Evolutionary conservation across 192 early-diverging fungal genomes (phyloP).

Genomic region (Coemansia sp.): DNA sequence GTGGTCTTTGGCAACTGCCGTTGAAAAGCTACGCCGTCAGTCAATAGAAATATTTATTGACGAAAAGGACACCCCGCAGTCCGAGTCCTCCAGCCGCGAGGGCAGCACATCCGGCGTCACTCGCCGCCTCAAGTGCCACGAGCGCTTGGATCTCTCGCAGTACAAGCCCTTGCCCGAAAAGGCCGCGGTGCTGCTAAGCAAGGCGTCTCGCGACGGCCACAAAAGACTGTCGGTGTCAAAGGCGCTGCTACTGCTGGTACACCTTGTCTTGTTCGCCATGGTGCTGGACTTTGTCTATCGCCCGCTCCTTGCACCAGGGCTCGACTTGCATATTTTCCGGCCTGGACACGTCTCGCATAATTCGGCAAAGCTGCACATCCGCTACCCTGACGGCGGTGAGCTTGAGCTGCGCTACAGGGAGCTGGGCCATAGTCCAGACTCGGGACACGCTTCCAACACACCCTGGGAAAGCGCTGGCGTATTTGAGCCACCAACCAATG

Average conservation of each 20-base stretch:
- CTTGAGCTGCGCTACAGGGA: slow-evolving; percentile 38
- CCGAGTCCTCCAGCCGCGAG: slow-evolving; percentile 6
- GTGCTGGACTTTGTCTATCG: slow-evolving; percentile 51
- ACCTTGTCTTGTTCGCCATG: slow-evolving; percentile 40
- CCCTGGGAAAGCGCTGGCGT: slow-evolving; percentile 37
- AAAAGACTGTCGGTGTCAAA: slow-evolving; percentile 9
- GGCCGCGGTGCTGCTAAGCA: not conserved
- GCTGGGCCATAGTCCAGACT: not conserved
- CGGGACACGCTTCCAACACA: not conserved
- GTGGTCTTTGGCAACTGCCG: slow-evolving; percentile 9
- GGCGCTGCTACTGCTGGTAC: slow-evolving; percentile 15
- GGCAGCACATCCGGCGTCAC: not conserved
- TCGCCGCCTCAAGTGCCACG: slow-evolving; percentile 5
- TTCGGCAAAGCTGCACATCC: slow-evolving; percentile 39
- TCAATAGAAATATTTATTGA: slow-evolving; percentile 2
- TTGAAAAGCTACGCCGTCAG: not conserved
- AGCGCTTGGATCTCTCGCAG: not conserved
- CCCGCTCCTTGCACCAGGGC: slow-evolving; percentile 27
- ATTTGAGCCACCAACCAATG: slow-evolving; percentile 19
- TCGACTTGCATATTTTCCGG: slow-evolving; percentile 34
- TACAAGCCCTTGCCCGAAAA: slow-evolving; percentile 1
- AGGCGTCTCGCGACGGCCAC: not conserved
- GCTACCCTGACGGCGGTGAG: slow-evolving; percentile 30
- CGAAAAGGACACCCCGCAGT: slow-evolving; percentile 1
- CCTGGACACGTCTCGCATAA: slow-evolving; percentile 43